These are phyloP conservation scores for Lactifluus rugatus DNA, from an alignment of 768 basidiomycete species.

Conservation along the genomic window DNA sequence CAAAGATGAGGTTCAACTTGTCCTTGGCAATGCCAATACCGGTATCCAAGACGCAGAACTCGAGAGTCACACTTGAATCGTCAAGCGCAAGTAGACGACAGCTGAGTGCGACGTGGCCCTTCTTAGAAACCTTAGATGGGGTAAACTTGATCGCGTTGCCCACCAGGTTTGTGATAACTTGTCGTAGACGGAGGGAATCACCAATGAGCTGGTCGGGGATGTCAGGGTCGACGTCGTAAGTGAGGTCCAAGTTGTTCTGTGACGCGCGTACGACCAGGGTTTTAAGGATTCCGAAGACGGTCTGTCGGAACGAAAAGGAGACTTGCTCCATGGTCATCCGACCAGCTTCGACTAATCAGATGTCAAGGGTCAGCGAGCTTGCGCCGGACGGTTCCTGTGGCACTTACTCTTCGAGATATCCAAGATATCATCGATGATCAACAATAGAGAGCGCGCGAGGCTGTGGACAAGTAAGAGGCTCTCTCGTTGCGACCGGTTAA, in stretches of 20 bases:
- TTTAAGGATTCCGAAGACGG: conserved; percentile 95
- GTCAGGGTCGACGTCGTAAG: conserved; percentile 90
- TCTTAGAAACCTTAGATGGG: conserved; percentile 61
- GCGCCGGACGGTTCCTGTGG: neutral
- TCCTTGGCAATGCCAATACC: conserved; percentile 99
- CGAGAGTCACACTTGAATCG: conserved; percentile 77
- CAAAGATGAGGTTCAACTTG: conserved; percentile 96
- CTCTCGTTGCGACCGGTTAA: conserved; percentile 90
- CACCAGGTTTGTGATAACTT: conserved; percentile 92
- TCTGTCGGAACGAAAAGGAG: conserved; percentile 95
- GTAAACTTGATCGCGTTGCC: conserved; percentile 98
- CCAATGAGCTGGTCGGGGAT: conserved; percentile 97
- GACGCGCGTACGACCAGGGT: conserved; percentile 96
- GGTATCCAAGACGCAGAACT: conserved; percentile 96
- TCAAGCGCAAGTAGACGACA: conserved; percentile 71
- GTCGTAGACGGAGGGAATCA: conserved; percentile 86
- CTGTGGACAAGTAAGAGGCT: conserved; percentile 93
- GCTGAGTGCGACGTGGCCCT: conserved; percentile 86
- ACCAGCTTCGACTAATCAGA: conserved; percentile 79
- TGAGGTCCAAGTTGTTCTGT: conserved; percentile 92
- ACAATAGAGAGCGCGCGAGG: conserved; percentile 80
- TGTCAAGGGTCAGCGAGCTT: conserved; percentile 11
- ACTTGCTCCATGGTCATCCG: conserved; percentile 99
- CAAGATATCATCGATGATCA: conserved; percentile 98
- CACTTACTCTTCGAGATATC: conserved; percentile 97